These are phyloP conservation scores for Beverwykella pulmonaria DNA, from an alignment of 495 filamentous ascomycete species.

Conservation along the genomic window DNA sequence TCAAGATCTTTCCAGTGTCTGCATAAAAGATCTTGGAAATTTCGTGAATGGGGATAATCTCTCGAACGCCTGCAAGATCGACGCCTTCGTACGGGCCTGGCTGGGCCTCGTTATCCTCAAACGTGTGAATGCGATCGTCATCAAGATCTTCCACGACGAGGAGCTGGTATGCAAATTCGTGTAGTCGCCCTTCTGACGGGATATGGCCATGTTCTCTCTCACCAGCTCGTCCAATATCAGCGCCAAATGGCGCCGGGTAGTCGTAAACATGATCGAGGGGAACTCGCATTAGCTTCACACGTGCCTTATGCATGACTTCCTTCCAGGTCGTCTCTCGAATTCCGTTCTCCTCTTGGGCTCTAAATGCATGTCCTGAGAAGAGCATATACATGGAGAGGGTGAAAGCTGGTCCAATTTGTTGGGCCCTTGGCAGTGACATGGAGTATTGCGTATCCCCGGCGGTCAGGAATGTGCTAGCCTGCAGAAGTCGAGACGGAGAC, in stretches of 20 bases:
- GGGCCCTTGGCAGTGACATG: slow-evolving; percentile 60
- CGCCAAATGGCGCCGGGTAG: slow-evolving; percentile 34
- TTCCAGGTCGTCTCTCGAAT: slow-evolving; percentile 87
- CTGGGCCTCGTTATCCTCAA: slow-evolving; percentile 65
- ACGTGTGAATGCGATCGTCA: slow-evolving; percentile 83
- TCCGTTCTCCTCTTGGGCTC: slow-evolving; percentile 63
- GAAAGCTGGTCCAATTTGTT: slow-evolving; percentile 89
- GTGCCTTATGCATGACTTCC: slow-evolving; percentile 94
- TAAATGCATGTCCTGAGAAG: slow-evolving; percentile 73
- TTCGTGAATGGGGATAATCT: slow-evolving; percentile 84
- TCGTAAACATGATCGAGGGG: slow-evolving; percentile 49
- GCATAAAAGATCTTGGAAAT: slow-evolving; percentile 97
- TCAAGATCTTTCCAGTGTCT: slow-evolving; percentile 90
- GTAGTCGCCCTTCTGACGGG: slow-evolving; percentile 54
- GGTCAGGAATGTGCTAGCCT: slow-evolving; percentile 90
- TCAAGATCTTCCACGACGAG: slow-evolving; percentile 91
- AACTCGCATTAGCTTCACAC: slow-evolving; percentile 72
- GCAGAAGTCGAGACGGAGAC: slow-evolving; percentile 86
- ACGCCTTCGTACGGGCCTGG: slow-evolving; percentile 73
- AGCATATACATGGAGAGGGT: slow-evolving; percentile 95
- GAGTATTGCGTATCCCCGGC: slow-evolving; percentile 85
- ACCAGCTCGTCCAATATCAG: background rate
- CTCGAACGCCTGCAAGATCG: slow-evolving; percentile 72
- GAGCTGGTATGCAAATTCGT: slow-evolving; percentile 87
- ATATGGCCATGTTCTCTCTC: slow-evolving; percentile 41